Evolutionary conservation across 2,329 filamentous ascomycete species (phyloP).

Genomic region (Colletotrichum neosansevieriae): DNA sequence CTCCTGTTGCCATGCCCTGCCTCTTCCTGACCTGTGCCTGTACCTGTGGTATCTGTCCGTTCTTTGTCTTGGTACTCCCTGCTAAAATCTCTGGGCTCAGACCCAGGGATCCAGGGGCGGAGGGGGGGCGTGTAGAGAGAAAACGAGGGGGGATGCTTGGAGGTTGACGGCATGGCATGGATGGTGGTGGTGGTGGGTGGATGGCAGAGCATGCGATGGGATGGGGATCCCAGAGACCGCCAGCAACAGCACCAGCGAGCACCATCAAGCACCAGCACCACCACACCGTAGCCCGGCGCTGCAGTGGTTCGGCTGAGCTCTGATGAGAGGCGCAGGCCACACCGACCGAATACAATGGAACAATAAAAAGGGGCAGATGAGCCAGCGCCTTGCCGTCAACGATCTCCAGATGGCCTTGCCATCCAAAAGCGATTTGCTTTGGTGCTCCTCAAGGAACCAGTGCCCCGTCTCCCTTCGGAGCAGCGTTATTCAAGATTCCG

Average conservation of each 20-base stretch:
- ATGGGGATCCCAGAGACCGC: slow-evolving; percentile 33
- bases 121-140: slow-evolving; percentile 21
- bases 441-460: not conserved
- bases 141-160: slow-evolving; percentile 17
- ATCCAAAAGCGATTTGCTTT: not conserved
- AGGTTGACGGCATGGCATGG: slow-evolving; percentile 23
- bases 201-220: slow-evolving; percentile 18
- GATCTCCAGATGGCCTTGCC: not conserved
- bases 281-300: slow-evolving; percentile 3
- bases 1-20: not conserved
- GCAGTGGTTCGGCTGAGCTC: slow-evolving; percentile 16
- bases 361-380: slow-evolving; percentile 14
- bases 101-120: slow-evolving; percentile 23
- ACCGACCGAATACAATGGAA: slow-evolving; percentile 6
- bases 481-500: slow-evolving; percentile 6
- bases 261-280: not conserved
- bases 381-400: slow-evolving; percentile 20
- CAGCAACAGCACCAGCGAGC: not conserved
- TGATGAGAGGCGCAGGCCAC: not conserved
- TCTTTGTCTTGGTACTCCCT: slow-evolving; percentile 8
- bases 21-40: slow-evolving; percentile 3
- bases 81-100: slow-evolving; percentile 23
- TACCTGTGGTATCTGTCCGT: not conserved
- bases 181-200: not conserved
- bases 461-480: not conserved